Conservation (phyloP, 2,329 filamentous ascomycete species). For the Beauveria sp. region DNA sequence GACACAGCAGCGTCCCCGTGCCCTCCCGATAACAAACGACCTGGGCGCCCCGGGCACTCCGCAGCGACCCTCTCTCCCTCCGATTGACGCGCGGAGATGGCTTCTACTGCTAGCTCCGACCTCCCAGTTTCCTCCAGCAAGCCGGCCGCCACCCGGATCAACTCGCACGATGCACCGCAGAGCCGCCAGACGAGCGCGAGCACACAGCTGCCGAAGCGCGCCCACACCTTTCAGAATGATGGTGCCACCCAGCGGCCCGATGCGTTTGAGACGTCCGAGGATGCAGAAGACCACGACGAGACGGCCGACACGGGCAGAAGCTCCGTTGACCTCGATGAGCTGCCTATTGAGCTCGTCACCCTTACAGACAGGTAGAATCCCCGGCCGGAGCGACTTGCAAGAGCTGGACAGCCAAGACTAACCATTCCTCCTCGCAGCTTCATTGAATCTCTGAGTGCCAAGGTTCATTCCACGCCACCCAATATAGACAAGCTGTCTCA, state of each 20-base stretch:
- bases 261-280: slow-evolving; percentile 40
- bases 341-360: slow-evolving; percentile 89
- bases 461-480: slow-evolving; percentile 76
- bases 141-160: neutral
- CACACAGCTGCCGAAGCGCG: slow-evolving; percentile 32
- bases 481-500: slow-evolving; percentile 73
- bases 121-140: neutral
- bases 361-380: slow-evolving; percentile 68
- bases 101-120: neutral
- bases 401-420: neutral
- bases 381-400: neutral
- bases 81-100: neutral
- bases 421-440: slow-evolving; percentile 52
- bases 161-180: slow-evolving; percentile 1
- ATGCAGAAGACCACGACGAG: slow-evolving; percentile 35
- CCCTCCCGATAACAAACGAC: neutral
- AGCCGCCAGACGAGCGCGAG: slow-evolving; percentile 24
- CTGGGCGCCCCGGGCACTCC: neutral
- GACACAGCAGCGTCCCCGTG: neutral
- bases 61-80: neutral
- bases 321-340: slow-evolving; percentile 72
- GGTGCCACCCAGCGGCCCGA: slow-evolving; percentile 28
- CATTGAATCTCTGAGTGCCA: slow-evolving; percentile 80
- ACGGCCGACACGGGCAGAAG: slow-evolving; percentile 38
- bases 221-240: slow-evolving; percentile 39